phyloP scores from a whole-genome alignment of 495 filamentous ascomycete species.

The Letharia columbiana region DNA sequence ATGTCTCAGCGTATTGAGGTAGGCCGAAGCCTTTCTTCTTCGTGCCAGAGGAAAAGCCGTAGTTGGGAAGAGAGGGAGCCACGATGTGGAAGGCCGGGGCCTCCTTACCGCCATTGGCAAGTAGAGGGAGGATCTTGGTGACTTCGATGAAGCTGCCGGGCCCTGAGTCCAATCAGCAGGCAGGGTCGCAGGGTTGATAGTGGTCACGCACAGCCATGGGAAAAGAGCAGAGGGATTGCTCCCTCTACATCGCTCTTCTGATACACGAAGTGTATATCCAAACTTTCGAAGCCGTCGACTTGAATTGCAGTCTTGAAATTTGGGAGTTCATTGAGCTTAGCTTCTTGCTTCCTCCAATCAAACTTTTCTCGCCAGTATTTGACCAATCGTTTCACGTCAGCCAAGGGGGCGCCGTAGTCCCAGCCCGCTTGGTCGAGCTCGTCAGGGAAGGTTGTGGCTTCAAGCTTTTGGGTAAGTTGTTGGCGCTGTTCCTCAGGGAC shows the following conservation, averaged over 20 bases:
- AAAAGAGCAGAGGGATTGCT: constrained; percentile 39
- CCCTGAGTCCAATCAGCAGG: constrained; percentile 15
- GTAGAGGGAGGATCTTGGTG: constrained; percentile 30
- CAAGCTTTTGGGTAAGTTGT: constrained; percentile 34
- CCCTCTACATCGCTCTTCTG: constrained; percentile 29
- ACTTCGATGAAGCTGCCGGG: constrained; percentile 37
- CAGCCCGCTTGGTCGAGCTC: constrained; percentile 34
- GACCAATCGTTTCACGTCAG: constrained; percentile 33
- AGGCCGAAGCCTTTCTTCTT: constrained; percentile 44
- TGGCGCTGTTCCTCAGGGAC: constrained; percentile 34
- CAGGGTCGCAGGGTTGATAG: background rate
- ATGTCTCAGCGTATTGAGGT: constrained; percentile 51
- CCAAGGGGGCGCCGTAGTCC: constrained; percentile 35
- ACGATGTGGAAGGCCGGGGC: constrained; percentile 36
- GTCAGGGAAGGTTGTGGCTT: constrained; percentile 32
- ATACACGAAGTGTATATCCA: constrained; percentile 42
- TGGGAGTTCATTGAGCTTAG: constrained; percentile 36
- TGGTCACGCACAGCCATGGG: constrained; percentile 34
- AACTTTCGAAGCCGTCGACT: constrained; percentile 34
- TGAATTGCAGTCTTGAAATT: constrained; percentile 35
- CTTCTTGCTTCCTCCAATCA: constrained; percentile 39
- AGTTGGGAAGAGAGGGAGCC: constrained; percentile 36
- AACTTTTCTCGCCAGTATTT: constrained; percentile 35
- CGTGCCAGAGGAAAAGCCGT: constrained; percentile 33
- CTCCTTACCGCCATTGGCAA: constrained; percentile 23